Evolutionary conservation across 2,329 filamentous ascomycete species (phyloP).

Genomic region (Botryosphaeria dothidea): DNA sequence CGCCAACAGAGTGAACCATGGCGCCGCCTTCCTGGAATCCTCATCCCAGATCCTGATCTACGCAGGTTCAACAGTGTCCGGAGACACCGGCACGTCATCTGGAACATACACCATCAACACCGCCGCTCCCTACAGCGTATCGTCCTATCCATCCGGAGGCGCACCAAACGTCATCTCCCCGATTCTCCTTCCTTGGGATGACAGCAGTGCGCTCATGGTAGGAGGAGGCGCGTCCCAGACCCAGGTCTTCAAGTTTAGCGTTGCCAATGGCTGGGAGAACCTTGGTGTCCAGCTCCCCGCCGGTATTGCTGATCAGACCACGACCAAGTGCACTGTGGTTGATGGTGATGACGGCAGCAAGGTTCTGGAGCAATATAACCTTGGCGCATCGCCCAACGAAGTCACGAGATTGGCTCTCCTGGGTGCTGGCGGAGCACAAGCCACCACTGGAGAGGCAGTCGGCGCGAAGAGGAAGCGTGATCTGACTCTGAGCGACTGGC

Average conservation of each 20-base stretch:
- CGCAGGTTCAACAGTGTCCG: constrained; percentile 69
- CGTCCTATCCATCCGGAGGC: constrained; percentile 59
- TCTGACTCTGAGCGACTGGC: constrained; percentile 67
- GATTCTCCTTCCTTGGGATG: constrained; percentile 73
- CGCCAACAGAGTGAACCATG: constrained; percentile 71
- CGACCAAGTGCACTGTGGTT: constrained; percentile 66
- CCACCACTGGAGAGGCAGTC: constrained; percentile 51
- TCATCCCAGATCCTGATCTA: constrained; percentile 77
- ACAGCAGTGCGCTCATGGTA: constrained; percentile 69
- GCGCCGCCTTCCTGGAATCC: constrained; percentile 70
- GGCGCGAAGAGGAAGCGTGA: constrained; percentile 48
- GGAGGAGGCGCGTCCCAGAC: constrained; percentile 69
- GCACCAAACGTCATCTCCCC: constrained; percentile 65
- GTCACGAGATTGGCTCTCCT: constrained; percentile 71
- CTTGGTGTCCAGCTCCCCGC: constrained; percentile 64
- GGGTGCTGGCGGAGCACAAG: constrained; percentile 57
- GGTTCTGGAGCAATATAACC: constrained; percentile 76
- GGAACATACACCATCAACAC: constrained; percentile 75
- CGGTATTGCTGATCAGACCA: constrained; percentile 60
- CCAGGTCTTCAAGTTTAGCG: constrained; percentile 71
- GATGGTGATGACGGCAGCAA: constrained; percentile 74
- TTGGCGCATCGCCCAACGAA: constrained; percentile 70
- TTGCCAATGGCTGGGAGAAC: constrained; percentile 64
- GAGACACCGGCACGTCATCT: constrained; percentile 57
- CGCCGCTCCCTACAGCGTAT: constrained; percentile 63